Base-by-base conservation (phyloP, 805 yeast species). In the Myxozyma melibiosi region DNA sequence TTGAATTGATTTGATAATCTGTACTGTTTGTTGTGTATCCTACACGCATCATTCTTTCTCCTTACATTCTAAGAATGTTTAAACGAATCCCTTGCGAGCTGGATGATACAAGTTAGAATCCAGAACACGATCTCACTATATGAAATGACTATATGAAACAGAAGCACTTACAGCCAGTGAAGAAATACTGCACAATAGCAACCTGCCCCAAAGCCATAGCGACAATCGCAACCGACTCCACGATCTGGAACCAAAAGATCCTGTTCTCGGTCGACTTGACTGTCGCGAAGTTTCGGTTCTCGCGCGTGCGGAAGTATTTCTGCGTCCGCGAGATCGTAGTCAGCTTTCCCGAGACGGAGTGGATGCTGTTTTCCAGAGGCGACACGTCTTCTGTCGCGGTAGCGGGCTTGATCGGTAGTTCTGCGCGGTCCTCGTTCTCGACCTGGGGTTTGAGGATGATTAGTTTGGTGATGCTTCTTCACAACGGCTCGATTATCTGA, bases 301-400 rank as follows among this genome's bases (percentile, higher is more conserved):
- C 92, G 76, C 99, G 85, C 11, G 95, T 84, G 74, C 84, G 87
- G 78, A 91, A 90, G 73, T 91, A 87, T 66, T 85, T 88, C 70
- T 92, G 67, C 35, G 66, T 50, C 41, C 75, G 71, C 24, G 61
- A 57, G 42, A 67, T 59, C 37, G 63, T 60, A 20, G 69, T 57
- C 53, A 74, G 67, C 45, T 67, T 65, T 40, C 57, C 54, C 11
- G 64, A 61, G 27, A 66, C 39, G n/a, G 64, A 40, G 55, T 78
- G 79, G 24, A 85, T 56, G 49, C 65, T 55, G 38, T 50, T 42
- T 28, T 64, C 67, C 16, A 65, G 33, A 22, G 44, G 34, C 22
- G 61, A 47, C 7, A 63, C 59, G 55, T 54, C 67, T 14, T 38
- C 56, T 16, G 24, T 24, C 3, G 52, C 46, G 7, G 53, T 58